These are phyloP conservation scores for Aspergillus flavus DNA, from an alignment of 2,329 filamentous ascomycete genomes.

Conservation along the genomic window DNA sequence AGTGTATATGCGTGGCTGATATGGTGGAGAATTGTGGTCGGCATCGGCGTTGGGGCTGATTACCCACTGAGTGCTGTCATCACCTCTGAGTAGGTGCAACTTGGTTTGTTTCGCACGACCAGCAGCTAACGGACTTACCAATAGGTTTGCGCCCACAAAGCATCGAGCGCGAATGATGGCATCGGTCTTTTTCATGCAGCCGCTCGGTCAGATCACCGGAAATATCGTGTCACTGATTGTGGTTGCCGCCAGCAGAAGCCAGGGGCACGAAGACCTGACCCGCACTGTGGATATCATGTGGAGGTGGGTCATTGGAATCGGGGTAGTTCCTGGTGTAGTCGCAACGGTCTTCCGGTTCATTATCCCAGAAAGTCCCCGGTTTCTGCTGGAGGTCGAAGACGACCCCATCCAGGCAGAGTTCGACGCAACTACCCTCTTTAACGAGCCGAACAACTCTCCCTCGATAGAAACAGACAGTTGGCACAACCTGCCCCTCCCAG, in stretches of 20 bases:
- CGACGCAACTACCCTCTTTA: constrained; percentile 63
- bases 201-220: constrained; percentile 66
- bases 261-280: constrained; percentile 29
- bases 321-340: constrained; percentile 64
- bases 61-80: constrained; percentile 70
- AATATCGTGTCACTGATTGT: constrained; percentile 61
- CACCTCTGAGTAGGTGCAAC: constrained; percentile 61
- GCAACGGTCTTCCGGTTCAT: constrained; percentile 69
- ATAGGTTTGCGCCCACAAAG: constrained; percentile 55
- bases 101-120: background rate
- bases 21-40: constrained; percentile 52
- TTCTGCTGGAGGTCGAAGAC: constrained; percentile 66
- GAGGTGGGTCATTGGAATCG: constrained; percentile 68
- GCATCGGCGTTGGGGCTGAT: constrained; percentile 65
- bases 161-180: constrained; percentile 70
- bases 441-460: constrained; percentile 31
- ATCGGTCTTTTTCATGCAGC: constrained; percentile 70
- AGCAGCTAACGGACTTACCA: background rate
- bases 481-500: constrained; percentile 24
- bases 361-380: constrained; percentile 67
- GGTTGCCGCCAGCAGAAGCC: constrained; percentile 33
- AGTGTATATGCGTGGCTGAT: constrained; percentile 49
- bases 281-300: constrained; percentile 62
- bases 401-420: constrained; percentile 61
- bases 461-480: constrained; percentile 33